Base-by-base conservation (phyloP, 1,284 basidiomycete species). In the Paramarasmius palmivorus region DNA sequence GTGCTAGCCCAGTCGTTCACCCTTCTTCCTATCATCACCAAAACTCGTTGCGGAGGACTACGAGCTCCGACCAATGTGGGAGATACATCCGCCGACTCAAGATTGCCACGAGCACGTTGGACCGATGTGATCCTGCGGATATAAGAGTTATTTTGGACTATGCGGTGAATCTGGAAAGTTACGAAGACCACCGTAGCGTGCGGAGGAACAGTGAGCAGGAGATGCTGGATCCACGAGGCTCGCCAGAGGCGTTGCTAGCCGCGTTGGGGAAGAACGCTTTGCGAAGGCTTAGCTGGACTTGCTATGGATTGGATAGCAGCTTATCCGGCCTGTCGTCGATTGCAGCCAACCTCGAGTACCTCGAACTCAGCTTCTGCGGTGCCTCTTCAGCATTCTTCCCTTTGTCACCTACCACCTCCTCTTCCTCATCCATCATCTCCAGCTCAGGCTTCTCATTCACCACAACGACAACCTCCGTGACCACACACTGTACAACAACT, bases 61-160 rank as follows among this genome's bases (percentile, higher is more conserved):
- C 54, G 6, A 48, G 54, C 35, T 68, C 62, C 20, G 60, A 62
- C 1, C 73, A 75, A 1, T 77, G 75, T 40, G 86, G 86, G 10
- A 71, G 70, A 25, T 81, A 76, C 65, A 83, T 90, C 39, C 79
- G 79, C 23, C 73, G 81, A 5, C 66, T 90, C 19, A 86, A 88
- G 61, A 81, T 89, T 63, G 83, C 88, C 68, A 90, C 87, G 8
- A 75, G 77, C n/a, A 72, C 78, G 0, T 70, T 88, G 49, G 82
- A 84, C 51, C 78, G 83, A n/a, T 89, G 86, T 60, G 74, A 77
- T 9, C 83, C 86, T 12, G 74, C 74, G 7, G 85, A 89, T 62
- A 72, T 90, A 22, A 74, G 83, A 7, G 77, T 79, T 25, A 87
- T 90, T 52, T 71, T 90, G 45, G 82, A 84, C 56, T 77, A 83